These are phyloP conservation scores for Ceratocystis variospora DNA, from an alignment of 2,329 filamentous ascomycete species.

Conservation along the genomic window DNA sequence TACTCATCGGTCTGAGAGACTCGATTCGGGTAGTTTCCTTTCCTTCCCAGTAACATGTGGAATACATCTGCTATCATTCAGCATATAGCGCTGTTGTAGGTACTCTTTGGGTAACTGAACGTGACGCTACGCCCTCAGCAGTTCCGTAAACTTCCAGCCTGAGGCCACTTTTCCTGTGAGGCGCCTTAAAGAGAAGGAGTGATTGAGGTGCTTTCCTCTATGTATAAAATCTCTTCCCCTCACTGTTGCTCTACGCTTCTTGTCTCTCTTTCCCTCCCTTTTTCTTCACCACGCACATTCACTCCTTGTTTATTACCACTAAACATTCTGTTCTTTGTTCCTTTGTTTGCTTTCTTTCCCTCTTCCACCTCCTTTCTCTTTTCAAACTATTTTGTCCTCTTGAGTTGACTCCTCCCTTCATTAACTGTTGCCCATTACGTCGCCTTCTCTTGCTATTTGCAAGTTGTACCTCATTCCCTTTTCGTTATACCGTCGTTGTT, in stretches of 20 bases:
- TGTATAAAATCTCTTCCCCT: conserved; percentile 5
- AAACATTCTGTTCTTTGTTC: not conserved
- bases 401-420: not conserved
- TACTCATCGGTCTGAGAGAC: not conserved
- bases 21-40: not conserved
- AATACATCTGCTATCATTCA: not conserved
- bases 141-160: not conserved
- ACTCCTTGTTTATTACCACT: not conserved
- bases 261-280: not conserved
- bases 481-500: not conserved
- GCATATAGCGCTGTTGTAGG: not conserved
- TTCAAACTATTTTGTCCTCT: not conserved
- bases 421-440: not conserved
- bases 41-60: not conserved
- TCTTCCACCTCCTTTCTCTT: not conserved
- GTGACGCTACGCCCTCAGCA: not conserved
- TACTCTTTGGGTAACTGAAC: not conserved
- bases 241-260: not conserved
- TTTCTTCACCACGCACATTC: conserved; percentile 7
- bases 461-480: not conserved
- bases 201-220: not conserved
- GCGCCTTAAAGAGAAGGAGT: not conserved
- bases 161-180: not conserved
- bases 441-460: no score
- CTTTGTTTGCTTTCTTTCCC: not conserved